Evolutionary conservation across 192 early-diverging fungal genomes (phyloP).

Genomic region (Dissophora globulifera): DNA sequence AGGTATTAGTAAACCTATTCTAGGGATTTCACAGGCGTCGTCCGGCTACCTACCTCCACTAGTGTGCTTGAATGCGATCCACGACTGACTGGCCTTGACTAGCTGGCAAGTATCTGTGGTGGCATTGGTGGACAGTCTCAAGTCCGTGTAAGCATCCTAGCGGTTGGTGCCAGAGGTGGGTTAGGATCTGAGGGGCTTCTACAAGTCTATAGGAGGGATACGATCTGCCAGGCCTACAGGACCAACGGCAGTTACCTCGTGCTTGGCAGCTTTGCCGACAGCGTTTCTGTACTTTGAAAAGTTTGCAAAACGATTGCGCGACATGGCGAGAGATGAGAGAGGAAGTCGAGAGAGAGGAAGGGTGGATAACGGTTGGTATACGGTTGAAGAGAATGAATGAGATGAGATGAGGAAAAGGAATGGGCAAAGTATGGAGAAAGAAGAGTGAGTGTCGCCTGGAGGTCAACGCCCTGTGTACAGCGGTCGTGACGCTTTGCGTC

Average conservation of each 20-base stretch:
- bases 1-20: no score
- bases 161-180: not conserved
- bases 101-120: slow-evolving; percentile 43
- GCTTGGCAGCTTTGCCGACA: slow-evolving; percentile 54
- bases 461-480: no score
- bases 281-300: slow-evolving; percentile 60
- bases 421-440: no score
- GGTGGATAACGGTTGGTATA: not conserved
- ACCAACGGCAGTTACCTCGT: no score
- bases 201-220: no score
- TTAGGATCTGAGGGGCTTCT: not conserved
- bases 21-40: no score
- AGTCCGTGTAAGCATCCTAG: slow-evolving; percentile 36
- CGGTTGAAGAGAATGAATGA: not conserved
- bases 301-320: slow-evolving; percentile 32
- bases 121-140: slow-evolving; percentile 27
- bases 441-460: no score
- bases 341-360: not conserved
- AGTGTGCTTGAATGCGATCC: slow-evolving; percentile 47
- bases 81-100: slow-evolving; percentile 33
- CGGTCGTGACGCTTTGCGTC: no score
- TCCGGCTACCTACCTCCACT: slow-evolving; percentile 13
- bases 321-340: slow-evolving; percentile 7
- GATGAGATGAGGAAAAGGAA: not conserved
- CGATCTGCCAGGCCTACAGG: no score